Evolutionary conservation across 148 eudicot species (phyloP).

Genomic region (Nepenthes gracilis): DNA sequence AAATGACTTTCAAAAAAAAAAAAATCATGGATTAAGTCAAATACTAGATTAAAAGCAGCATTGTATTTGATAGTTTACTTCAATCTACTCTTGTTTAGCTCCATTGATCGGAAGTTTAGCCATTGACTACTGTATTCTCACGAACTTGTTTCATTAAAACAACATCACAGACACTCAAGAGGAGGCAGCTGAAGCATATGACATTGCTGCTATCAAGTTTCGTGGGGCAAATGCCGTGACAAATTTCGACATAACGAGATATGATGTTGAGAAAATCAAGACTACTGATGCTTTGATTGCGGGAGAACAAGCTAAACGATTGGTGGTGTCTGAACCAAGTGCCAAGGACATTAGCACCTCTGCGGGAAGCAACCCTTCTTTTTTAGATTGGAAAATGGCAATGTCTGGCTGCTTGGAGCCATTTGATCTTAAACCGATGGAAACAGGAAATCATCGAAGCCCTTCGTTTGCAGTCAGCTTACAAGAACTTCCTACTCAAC

Average conservation of each 20-base stretch:
- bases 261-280: conserved; percentile 60
- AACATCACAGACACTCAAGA: conserved; percentile 68
- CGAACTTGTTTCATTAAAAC: too few species aligned
- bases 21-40: too few species aligned
- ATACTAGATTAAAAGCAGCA: too few species aligned
- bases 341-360: neutral
- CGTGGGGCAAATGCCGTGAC: conserved; percentile 80
- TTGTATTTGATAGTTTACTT: neutral
- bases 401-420: neutral
- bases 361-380: neutral
- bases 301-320: conserved; percentile 52
- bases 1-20: too few species aligned
- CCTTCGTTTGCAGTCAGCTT: conserved; percentile 7
- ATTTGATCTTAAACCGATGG: too few species aligned
- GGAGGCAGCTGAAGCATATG: conserved; percentile 97
- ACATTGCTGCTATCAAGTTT: conserved; percentile 84
- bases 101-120: too few species aligned
- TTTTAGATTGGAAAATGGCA: conserved; percentile 33
- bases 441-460: too few species aligned
- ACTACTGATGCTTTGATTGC: conserved; percentile 51
- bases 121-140: neutral
- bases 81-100: too few species aligned
- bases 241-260: conserved; percentile 67
- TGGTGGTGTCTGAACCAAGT: conserved; percentile 16
- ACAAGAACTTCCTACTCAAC: conserved; percentile 15